Evolutionary conservation across 208 protist species (phyloP), one percentile per base, ranked within the genome.

Genomic region (Phytomonas sp.): DNA sequence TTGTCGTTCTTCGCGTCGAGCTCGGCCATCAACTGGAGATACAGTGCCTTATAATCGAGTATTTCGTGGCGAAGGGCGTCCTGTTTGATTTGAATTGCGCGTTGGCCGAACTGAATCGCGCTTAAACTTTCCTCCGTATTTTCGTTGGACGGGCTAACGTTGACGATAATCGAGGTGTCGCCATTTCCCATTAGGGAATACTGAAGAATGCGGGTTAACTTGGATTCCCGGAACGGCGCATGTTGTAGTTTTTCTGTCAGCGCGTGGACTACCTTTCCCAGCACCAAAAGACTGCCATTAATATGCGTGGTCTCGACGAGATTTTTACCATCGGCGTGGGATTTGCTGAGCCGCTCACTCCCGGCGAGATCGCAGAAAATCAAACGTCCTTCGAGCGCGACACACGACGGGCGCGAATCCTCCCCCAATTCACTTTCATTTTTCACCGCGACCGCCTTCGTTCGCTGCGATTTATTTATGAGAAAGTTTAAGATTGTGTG

Each of bases 321-420:
- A 19, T 87, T 90, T 62, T 97, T 84, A 12, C 98, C 98, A 70
- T 96, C 87, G 1, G 94, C 90, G 12, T 91, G 82, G 4, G 98
- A 98, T 73, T 93, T 87, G 52, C 82, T 86, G 26, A 88, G 79
- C 63, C 97, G 90, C 82, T 99, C 98, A 52, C 94, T 98, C 12
- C 98, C 98, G 12, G 98, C 98, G 16, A 99, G 83, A 92, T 99
- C 98, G 66, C 98, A 98, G 49, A 99, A 75, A 60, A 98, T 97
- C 23, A 98, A 82, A 40, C 89, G 87, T 0, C 89, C 89, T 64
- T 95, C 84, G 19, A 95, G 78, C 26, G 87, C 82, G 16, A 88
- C 75, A 4, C 74, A 76, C 1, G 80, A 60, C 0, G 61, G 69
- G 19, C 75, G 65, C 42, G 45, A 61, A 5, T 67, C 73, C 19